Conservation (phyloP, 2,329 filamentous ascomycete species). For the Talaromyces albobiverticillius region DNA sequence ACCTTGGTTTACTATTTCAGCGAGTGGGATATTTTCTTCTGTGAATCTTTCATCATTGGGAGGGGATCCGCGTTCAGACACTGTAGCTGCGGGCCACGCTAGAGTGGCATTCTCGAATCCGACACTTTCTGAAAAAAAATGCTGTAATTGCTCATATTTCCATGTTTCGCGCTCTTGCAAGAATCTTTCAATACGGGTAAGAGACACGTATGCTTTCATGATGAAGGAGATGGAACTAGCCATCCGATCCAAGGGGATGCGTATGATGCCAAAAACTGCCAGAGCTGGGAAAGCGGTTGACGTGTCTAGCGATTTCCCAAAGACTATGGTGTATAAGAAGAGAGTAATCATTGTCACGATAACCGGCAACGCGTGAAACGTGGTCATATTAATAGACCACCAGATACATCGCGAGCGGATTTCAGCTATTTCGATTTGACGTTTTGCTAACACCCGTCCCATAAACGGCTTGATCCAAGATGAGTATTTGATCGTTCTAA, state of each 20-base stretch:
- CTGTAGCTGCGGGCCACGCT: not conserved
- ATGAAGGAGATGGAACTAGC: not conserved
- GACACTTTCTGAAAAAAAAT: not conserved
- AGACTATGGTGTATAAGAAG: slow-evolving; percentile 3
- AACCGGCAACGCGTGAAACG: not conserved
- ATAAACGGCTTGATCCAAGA: not conserved
- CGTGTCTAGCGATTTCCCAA: not conserved
- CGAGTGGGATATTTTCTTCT: not conserved
- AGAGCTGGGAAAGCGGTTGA: slow-evolving; percentile 7
- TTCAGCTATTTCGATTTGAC: not conserved
- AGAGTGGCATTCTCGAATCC: slow-evolving; percentile 7
- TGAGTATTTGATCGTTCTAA: slow-evolving; percentile 7
- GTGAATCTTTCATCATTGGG: not conserved
- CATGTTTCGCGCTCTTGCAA: not conserved
- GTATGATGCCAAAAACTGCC: slow-evolving; percentile 3
- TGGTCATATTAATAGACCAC: slow-evolving; percentile 4
- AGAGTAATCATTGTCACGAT: slow-evolving; percentile 5
- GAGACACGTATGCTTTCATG: slow-evolving; percentile 1
- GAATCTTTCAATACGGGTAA: slow-evolving; percentile 1
- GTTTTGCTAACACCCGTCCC: not conserved
- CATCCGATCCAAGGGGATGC: slow-evolving; percentile 4
- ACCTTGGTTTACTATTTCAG: not conserved
- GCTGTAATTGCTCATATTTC: not conserved
- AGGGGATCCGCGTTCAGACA: no score
- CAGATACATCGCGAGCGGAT: not conserved